Evolutionary conservation across 306 rosid genomes (phyloP), one percentile per base, ranked within the genome.

Genomic region (Quercus agrifolia): DNA sequence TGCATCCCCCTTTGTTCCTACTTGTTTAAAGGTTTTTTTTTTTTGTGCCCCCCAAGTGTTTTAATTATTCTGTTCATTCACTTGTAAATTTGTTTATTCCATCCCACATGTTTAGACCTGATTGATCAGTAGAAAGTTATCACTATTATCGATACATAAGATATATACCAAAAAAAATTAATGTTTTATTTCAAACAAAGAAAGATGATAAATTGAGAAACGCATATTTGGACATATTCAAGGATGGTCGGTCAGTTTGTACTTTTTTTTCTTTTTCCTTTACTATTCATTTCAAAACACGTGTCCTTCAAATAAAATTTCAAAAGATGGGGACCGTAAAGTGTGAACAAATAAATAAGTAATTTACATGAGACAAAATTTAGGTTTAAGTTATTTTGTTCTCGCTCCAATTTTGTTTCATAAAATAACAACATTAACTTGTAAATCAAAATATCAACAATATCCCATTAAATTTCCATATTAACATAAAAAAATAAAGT

Each of bases 1-100:
- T 89, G 74, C 89, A 82, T 85, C 92, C 92, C 83, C 96, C 89
- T 76, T 79, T 82, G 75, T 77, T 78, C 55, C 44, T 15, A 12
- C 61, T 38, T 74, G 21, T 41, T 73, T 70, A 13, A 20, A 2
- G 4, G 4, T 35, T 4, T 6, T 25, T 18, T 71, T 52, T 38
- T 38, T 38, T 33, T 33, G 0, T 38, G 3, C 12, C 46, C 11
- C 46, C 46, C 11, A 41, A 2, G 3, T 41, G 3, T 41, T 41
- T 41, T 2, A 41, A 41, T 41, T 41, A 41, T 41, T 78, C n/a
- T 5, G 19, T 75, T 44, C 46, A 44, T 73, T 61, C 11, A 25
- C 38, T 62, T 30, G 23, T 64, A 72, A 67, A 56, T 78, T 46
- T 70, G 59, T 78, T 79, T 85, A 79, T 81, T 84, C 86, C 77